phyloP scores from a whole-genome alignment of 495 filamentous ascomycete species.

The Bryoglossum gracile region DNA sequence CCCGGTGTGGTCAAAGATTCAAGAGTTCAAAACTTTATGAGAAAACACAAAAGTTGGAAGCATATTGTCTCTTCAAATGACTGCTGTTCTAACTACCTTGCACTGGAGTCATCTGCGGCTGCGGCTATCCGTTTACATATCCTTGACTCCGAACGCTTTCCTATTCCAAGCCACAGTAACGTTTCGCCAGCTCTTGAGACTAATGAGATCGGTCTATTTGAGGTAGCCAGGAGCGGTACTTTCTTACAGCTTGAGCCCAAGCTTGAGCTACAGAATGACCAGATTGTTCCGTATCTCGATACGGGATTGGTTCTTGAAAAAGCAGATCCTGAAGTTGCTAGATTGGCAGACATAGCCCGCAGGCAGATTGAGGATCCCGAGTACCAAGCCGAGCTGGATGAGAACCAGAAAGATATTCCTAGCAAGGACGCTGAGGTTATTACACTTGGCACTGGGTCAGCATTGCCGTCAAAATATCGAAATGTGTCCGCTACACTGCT shows the following conservation, averaged over 20 bases:
- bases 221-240: conserved; percentile 28
- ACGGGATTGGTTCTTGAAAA: conserved; percentile 31
- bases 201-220: background rate
- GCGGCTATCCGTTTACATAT: conserved; percentile 58
- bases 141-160: conserved; percentile 63
- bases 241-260: conserved; percentile 59
- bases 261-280: conserved; percentile 43
- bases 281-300: conserved; percentile 47
- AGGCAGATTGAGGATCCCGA: conserved; percentile 31
- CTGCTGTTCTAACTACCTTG: conserved; percentile 62
- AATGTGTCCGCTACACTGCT: conserved; percentile 89
- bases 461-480: conserved; percentile 81
- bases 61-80: conserved; percentile 72
- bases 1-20: conserved; percentile 54
- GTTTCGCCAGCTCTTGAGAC: conserved; percentile 6
- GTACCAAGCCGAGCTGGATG: conserved; percentile 33
- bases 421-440: conserved; percentile 73
- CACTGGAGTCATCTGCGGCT: conserved; percentile 54
- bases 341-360: conserved; percentile 42
- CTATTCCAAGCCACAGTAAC: conserved; percentile 54
- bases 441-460: conserved; percentile 84
- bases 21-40: conserved; percentile 60
- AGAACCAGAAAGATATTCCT: conserved; percentile 49
- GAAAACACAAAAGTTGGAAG: conserved; percentile 46
- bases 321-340: conserved; percentile 35